These are phyloP conservation scores for Leptographium procerum DNA, from an alignment of 2,329 filamentous ascomycete genomes.

Conservation along the genomic window DNA sequence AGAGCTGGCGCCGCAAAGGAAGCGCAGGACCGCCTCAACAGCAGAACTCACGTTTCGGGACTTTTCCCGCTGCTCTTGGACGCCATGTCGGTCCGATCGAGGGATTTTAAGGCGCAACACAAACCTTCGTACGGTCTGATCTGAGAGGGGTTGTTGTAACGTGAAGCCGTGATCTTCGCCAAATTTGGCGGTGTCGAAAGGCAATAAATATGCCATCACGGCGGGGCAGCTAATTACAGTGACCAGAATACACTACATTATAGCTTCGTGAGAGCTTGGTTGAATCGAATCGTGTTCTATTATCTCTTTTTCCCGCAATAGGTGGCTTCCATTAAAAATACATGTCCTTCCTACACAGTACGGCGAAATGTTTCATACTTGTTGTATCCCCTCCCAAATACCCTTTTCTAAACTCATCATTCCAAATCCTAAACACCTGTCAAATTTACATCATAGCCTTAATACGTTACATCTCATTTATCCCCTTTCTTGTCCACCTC, in stretches of 20 bases:
- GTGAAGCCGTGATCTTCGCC: background rate
- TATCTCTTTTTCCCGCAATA: background rate
- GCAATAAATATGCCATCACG: conserved; percentile 1
- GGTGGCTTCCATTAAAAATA: background rate
- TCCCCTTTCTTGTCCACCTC: background rate
- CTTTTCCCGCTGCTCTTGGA: conserved; percentile 22
- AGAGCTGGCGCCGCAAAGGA: background rate
- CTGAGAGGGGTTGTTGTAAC: background rate
- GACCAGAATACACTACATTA: background rate
- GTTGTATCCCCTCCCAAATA: background rate
- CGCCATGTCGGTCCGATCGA: conserved; percentile 3
- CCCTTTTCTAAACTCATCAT: background rate
- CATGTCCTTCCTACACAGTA: background rate
- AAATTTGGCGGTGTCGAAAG: conserved; percentile 8
- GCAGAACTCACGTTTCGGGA: conserved; percentile 21
- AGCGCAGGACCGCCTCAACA: background rate
- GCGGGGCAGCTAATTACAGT: background rate
- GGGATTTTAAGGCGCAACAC: background rate
- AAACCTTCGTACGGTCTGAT: background rate
- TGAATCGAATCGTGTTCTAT: background rate
- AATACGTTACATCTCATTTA: background rate
- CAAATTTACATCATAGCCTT: background rate
- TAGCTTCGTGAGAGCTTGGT: too few relatives aligned
- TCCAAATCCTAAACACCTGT: background rate
- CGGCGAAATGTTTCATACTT: background rate